Evolutionary conservation across 2,329 filamentous ascomycete genomes (phyloP).

Genomic region (Colletotrichum cordylinicola): DNA sequence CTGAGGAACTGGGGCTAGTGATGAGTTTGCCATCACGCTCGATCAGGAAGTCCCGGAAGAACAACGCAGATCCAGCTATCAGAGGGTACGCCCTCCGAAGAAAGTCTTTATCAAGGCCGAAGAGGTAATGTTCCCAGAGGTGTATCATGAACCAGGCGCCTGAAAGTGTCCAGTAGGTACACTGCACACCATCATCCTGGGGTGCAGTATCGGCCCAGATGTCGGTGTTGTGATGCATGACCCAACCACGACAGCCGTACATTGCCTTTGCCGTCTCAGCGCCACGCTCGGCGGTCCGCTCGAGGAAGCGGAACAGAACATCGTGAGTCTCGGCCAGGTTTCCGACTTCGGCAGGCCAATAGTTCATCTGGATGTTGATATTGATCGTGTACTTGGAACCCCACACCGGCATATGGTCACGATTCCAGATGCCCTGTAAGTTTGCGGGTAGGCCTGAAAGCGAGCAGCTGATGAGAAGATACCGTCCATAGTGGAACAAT

Average conservation of each 20-base stretch:
- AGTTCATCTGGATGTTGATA: conserved; percentile 61
- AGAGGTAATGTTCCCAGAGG: not conserved
- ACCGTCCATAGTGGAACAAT: not conserved
- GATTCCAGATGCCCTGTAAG: conserved; percentile 52
- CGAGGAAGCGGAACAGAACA: conserved; percentile 45
- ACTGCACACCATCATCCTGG: conserved; percentile 7
- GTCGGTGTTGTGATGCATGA: conserved; percentile 43
- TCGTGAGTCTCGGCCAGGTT: conserved; percentile 24
- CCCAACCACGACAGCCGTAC: conserved; percentile 41
- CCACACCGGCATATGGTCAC: conserved; percentile 48
- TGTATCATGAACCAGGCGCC: not conserved
- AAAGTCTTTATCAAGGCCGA: not conserved
- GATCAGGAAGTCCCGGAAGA: not conserved
- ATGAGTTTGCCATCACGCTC: not conserved
- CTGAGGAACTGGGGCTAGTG: not conserved
- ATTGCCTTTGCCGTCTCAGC: conserved; percentile 36
- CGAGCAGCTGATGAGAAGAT: not conserved
- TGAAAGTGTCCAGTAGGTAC: not conserved
- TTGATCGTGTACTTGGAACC: conserved; percentile 57
- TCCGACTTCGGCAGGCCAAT: not conserved
- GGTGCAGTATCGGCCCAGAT: conserved; percentile 34
- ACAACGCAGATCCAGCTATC: not conserved
- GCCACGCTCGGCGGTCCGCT: conserved; percentile 38
- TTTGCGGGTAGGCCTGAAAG: not conserved
- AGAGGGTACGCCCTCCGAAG: not conserved